Evolutionary conservation across 2,329 filamentous ascomycete genomes (phyloP), one percentile per base, ranked within the genome.

Genomic region (Fusarium citri): DNA sequence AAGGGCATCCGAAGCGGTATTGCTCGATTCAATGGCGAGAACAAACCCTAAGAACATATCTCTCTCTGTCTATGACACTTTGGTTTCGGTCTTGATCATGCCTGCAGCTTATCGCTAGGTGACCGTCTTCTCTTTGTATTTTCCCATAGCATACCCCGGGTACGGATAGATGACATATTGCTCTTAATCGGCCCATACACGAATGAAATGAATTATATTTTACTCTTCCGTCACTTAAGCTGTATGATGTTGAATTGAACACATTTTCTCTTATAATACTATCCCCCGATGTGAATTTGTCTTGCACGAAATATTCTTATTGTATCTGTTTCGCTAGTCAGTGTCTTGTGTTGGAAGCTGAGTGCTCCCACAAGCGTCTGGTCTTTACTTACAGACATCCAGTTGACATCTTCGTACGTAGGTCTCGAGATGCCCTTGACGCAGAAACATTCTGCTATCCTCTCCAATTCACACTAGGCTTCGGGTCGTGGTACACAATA

Each of bases 1-100:
- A 77, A 78, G 41, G 78, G 83, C 63, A 87, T 87, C 73, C 81
- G 81, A 77, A 79, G 73, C 30, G 79, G 84, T 31, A 82, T 87
- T 47, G 79, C 81, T 41, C 80, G 80, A 55, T 79, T 80, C 49
- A 68, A 71, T 23, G 74, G 78, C 50, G 76, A 77, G 69, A 62
- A 73, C 31, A 75, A 75, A 57, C 53, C 64, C 10, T 70, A 34
- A 70, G 53, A 37, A 31, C 12, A 48, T 22, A n/a, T 37, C 40
- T 41, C 8, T 34, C 31, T 37, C 18, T 41, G 22, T 37, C 30
- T 25, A 37, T 16, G 20, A 11, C 22, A 9, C 30, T 16, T 12
- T 31, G 28, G n/a, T 22, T 31, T 11, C 7, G 46, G 28, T 7
- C 20, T 28, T 57, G 23, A 49, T 43, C 25, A 25, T 58, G 28